These are phyloP conservation scores for Jaminaea rosea DNA, from an alignment of 1,284 basidiomycete species.

Conservation along the genomic window DNA sequence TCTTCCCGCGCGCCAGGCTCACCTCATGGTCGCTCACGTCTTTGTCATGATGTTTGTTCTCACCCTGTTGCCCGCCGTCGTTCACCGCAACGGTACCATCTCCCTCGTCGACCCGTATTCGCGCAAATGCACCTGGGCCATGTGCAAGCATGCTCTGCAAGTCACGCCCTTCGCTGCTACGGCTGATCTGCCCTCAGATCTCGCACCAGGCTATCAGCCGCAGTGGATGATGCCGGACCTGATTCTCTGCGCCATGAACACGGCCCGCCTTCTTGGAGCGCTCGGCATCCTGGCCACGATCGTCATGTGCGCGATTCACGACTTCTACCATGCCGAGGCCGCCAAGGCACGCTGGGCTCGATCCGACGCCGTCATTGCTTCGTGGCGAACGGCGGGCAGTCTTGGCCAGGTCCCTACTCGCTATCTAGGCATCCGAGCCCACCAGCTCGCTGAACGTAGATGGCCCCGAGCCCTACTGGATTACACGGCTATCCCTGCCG, in stretches of 20 bases:
- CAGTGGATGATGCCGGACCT: constrained; percentile 23
- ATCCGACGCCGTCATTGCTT: constrained; percentile 6
- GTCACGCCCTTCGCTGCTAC: constrained; percentile 8
- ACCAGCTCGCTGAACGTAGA: constrained; percentile 5
- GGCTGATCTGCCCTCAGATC: constrained; percentile 3
- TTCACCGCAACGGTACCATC: constrained; percentile 9
- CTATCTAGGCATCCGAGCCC: constrained; percentile 19
- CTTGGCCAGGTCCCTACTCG: constrained; percentile 14
- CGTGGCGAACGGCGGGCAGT: constrained; percentile 7
- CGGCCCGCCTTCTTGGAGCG: constrained; percentile 18
- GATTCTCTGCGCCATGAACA: constrained; percentile 23
- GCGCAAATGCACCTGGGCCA: constrained; percentile 1
- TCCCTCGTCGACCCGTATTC: constrained; percentile 1
- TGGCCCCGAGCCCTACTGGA: constrained; percentile 11
- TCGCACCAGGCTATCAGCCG: constrained; percentile 11
- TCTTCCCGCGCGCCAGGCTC: no score
- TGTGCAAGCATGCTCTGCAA: constrained; percentile 6
- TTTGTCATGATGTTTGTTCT: constrained; percentile 4
- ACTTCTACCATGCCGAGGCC: constrained; percentile 38
- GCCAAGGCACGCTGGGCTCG: constrained; percentile 26
- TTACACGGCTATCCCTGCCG: constrained; percentile 36
- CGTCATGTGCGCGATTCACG: constrained; percentile 33
- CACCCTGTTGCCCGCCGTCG: constrained; percentile 9
- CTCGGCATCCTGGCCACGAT: constrained; percentile 23
- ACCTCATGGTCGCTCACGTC: constrained; percentile 32